A percentile compares a stretch with the other conserved stretches of the same genome.
These are phyloP conservation scores for Globisporangium megalacanthum DNA, from an alignment of 352 stramenopile genomes.

Conservation along the genomic window DNA sequence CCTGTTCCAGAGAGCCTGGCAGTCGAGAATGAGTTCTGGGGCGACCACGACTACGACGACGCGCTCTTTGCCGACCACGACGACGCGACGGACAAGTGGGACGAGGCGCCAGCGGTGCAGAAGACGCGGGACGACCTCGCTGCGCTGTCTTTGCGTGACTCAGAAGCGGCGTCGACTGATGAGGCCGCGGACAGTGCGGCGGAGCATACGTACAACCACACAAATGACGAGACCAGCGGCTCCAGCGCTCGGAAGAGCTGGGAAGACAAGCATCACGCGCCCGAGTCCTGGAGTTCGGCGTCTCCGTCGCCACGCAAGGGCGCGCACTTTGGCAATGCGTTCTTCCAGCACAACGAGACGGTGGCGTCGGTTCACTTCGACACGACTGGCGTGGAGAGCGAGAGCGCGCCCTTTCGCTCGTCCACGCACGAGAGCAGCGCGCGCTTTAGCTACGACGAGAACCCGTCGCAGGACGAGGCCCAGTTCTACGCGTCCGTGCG, in stretches of 20 bases:
- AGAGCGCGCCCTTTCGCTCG: background rate
- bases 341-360: conserved; percentile 2
- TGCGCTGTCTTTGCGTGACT: conserved; percentile 18
- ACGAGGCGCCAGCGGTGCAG: conserved; percentile 21
- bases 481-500: conserved; percentile 15
- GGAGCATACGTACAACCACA: too few species aligned
- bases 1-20: conserved; percentile 11
- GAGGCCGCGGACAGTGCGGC: background rate
- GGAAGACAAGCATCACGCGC: conserved; percentile 1
- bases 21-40: conserved; percentile 54
- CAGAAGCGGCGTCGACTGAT: conserved; percentile 8
- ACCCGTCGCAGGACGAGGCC: conserved; percentile 11
- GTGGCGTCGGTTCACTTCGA: conserved; percentile 9
- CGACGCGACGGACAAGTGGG: conserved; percentile 31
- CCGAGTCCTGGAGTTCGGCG: conserved; percentile 3
- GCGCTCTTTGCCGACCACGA: conserved; percentile 60
- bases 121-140: conserved; percentile 5
- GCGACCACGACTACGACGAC: conserved; percentile 44
- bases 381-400: background rate
- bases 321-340: conserved; percentile 2
- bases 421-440: background rate
- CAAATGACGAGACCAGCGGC: too few species aligned
- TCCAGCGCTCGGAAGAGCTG: conserved; percentile 7
- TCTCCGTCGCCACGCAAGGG: conserved; percentile 5
- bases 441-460: conserved; percentile 9